Base-by-base conservation (phyloP, 1,139 yeast species). In the Spathaspora sp. region DNA sequence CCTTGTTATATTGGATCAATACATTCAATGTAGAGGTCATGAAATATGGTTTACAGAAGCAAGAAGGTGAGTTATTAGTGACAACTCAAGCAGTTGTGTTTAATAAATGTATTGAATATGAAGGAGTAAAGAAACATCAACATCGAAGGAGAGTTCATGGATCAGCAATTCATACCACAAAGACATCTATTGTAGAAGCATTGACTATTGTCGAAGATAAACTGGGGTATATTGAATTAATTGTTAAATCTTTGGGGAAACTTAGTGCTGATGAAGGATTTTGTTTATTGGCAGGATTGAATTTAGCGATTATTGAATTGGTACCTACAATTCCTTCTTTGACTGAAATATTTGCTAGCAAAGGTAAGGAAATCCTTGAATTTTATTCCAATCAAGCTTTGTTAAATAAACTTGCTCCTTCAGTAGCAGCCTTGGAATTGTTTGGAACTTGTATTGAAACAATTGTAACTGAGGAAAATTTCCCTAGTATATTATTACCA, bases 1-100 rank as follows among this genome's bases (percentile, higher is more conserved):
- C 84, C 3, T 65, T 85, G 15, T 67, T 85, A 41, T 70, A 72
- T 27, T 86, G 91, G 90, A 63, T 70, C 41, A 76, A 74, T 53
- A 51, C 54, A 23, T 61, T 68, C 49, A 54, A 57, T 17, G 58
- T 72, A 8, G 42, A 43, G 18, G 49, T 71, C 26, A 18, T 18
- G 39, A 23, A 18, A 23, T 36, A 11, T 16, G 40, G 38, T 4
- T 33, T 31, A 24, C n/a, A 31, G 8, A 23, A 31, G 15, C 49
- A 49, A 3, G 45, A 54, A 40, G 46, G 54, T n/a, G 55, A 51
- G 6, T 43, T 47, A 29, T 50, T 56, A 15, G 53, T 60, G 36
- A 47, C 42, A 26, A 47, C 63, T 29, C 70, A 65, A 43, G 63
- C 66, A 1, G 44, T 49, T 31, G 49, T 66, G 10, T 58, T 67